Percentiles rank a stretch among this genome's conserved stretches.
phyloP scores from a whole-genome alignment of 1,139 yeast species.

The Yamadazyma pseudoaaseri region DNA sequence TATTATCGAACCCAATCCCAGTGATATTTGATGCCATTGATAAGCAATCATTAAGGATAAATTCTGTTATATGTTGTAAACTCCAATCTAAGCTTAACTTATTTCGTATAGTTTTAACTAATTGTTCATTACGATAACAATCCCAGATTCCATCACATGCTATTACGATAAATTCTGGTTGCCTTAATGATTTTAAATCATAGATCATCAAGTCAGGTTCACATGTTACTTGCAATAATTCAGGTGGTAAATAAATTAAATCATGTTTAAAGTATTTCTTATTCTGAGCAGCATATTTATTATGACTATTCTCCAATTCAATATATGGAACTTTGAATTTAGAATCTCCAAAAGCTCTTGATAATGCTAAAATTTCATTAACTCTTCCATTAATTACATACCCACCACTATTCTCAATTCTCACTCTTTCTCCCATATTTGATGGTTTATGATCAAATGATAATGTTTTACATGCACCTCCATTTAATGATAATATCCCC shows the following conservation, averaged over 20 bases:
- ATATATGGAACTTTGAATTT: conserved; percentile 54
- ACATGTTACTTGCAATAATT: conserved; percentile 55
- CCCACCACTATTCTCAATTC: conserved; percentile 75
- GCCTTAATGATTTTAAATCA: conserved; percentile 29
- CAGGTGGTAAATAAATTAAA: conserved; percentile 37
- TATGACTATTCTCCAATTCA: conserved; percentile 30
- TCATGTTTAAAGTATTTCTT: conserved; percentile 19
- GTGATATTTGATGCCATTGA: conserved; percentile 73
- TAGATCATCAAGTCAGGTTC: conserved; percentile 70
- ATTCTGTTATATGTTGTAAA: conserved; percentile 57
- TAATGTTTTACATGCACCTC: conserved; percentile 56
- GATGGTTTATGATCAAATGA: conserved; percentile 79
- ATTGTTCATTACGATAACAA: conserved; percentile 59
- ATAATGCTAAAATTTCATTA: conserved; percentile 69
- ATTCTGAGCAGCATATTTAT: conserved; percentile 25
- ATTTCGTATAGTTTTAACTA: conserved; percentile 54
- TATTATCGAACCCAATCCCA: conserved; percentile 79
- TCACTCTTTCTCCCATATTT: conserved; percentile 68
- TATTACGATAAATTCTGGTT: conserved; percentile 63
- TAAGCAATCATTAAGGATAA: conserved; percentile 62
- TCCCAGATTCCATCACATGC: conserved; percentile 88
- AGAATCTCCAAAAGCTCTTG: conserved; percentile 78
- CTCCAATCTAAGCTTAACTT: conserved; percentile 57
- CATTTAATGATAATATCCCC: conserved; percentile 52
- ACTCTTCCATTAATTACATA: conserved; percentile 67